Percentiles rank a stretch among this genome's conserved stretches.
Conservation (phyloP, 2,329 filamentous ascomycete species). For the Neodidymelliopsis sp. region DNA sequence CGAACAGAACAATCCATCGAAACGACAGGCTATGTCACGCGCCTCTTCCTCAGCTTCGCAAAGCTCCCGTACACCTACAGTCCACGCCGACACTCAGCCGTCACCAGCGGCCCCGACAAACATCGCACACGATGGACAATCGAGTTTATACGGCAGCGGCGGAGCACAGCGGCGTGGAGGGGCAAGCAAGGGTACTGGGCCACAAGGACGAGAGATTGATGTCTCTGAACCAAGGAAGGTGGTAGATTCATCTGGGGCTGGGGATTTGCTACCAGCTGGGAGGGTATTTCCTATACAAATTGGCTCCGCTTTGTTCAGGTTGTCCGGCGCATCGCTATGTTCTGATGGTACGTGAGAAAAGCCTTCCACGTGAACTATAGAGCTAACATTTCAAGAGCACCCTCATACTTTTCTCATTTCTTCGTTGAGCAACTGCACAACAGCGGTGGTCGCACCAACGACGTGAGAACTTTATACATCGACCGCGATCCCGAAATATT, state of each 20-base stretch:
- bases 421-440: conserved; percentile 81
- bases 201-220: conserved; percentile 44
- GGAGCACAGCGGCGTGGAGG: conserved; percentile 35
- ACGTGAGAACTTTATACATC: conserved; percentile 86
- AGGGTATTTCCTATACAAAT: conserved; percentile 77
- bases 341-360: conserved; percentile 68
- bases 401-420: conserved; percentile 95
- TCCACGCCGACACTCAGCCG: conserved; percentile 28
- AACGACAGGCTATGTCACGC: conserved; percentile 44
- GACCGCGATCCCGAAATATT: conserved; percentile 92
- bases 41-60: conserved; percentile 42
- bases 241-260: conserved; percentile 33
- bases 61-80: conserved; percentile 27
- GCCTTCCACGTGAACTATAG: not conserved
- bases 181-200: conserved; percentile 42
- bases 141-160: conserved; percentile 19
- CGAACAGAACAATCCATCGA: conserved; percentile 33
- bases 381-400: conserved; percentile 72
- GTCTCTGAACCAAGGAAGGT: conserved; percentile 43
- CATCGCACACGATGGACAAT: conserved; percentile 20
- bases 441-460: conserved; percentile 65
- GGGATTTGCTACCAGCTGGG: conserved; percentile 68
- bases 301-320: conserved; percentile 71
- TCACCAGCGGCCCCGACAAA: conserved; percentile 31
- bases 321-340: conserved; percentile 74